Evolutionary conservation across 441 rosid genomes (phyloP).

Genomic region (Populus hybrid): DNA sequence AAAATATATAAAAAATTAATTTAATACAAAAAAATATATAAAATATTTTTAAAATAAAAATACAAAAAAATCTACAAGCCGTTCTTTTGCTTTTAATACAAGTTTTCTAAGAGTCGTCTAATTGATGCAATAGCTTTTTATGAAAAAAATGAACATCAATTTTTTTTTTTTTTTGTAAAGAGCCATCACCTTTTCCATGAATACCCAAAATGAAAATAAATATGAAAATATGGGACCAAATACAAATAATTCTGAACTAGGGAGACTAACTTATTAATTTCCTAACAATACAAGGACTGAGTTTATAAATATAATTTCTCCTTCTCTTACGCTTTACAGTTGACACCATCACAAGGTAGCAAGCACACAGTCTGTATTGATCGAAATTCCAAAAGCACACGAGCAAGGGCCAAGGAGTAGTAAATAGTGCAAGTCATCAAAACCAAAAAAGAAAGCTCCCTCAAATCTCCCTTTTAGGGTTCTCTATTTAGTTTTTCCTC

Average conservation of each 20-base stretch:
- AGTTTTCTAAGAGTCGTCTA: no score
- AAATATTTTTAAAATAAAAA: no score
- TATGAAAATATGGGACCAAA: background rate
- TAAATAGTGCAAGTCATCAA: background rate
- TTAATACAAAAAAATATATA: no score
- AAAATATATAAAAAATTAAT: no score
- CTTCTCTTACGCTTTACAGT: background rate
- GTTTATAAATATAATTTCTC: background rate
- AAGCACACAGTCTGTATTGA: constrained; percentile 8
- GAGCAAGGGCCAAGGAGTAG: background rate
- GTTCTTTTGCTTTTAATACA: no score
- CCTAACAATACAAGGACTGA: background rate
- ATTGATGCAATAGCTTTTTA: no score
- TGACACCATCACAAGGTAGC: background rate
- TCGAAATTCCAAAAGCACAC: constrained; percentile 4
- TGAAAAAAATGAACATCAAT: no score
- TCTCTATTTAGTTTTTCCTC: background rate
- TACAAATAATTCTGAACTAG: background rate
- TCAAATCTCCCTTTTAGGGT: constrained; percentile 4
- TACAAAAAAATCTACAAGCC: no score
- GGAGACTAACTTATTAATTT: background rate
- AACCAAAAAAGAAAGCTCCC: background rate
- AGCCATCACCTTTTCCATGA: no score
- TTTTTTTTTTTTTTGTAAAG: no score
- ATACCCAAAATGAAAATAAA: background rate